A percentile compares a stretch with the other conserved stretches of the same genome.
Evolutionary conservation across 352 stramenopile genomes (phyloP).

Genomic region (Pythium biforme): DNA sequence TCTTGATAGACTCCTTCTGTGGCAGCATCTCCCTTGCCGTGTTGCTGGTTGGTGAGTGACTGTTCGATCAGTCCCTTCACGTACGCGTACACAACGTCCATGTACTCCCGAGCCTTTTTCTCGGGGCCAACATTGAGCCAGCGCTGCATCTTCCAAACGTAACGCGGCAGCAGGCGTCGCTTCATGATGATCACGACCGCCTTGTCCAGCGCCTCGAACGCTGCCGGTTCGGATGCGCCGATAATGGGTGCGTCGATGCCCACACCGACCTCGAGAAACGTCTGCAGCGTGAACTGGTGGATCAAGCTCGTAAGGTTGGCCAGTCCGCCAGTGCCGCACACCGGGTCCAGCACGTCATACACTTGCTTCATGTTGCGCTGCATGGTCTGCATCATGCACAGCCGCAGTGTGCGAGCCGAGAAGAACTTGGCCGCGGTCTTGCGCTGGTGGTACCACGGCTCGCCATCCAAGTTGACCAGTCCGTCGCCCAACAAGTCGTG

Average conservation of each 20-base stretch:
- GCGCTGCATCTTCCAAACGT: conserved; percentile 54
- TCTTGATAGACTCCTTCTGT: neutral
- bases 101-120: neutral
- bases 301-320: conserved; percentile 31
- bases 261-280: conserved; percentile 54
- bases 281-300: conserved; percentile 48
- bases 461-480: conserved; percentile 27
- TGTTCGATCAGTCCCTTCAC: neutral
- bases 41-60: neutral
- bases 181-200: conserved; percentile 30
- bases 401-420: conserved; percentile 26
- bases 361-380: conserved; percentile 12
- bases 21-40: neutral
- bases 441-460: conserved; percentile 32
- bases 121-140: conserved; percentile 41
- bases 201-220: conserved; percentile 44
- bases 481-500: conserved; percentile 24
- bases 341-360: neutral
- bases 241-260: conserved; percentile 40
- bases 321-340: neutral
- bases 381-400: conserved; percentile 21
- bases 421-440: conserved; percentile 35
- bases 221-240: conserved; percentile 27
- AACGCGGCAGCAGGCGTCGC: conserved; percentile 42
- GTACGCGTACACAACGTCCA: neutral